These are phyloP conservation scores for Favolaschia claudopus DNA, from an alignment of 768 basidiomycete genomes.

Conservation along the genomic window DNA sequence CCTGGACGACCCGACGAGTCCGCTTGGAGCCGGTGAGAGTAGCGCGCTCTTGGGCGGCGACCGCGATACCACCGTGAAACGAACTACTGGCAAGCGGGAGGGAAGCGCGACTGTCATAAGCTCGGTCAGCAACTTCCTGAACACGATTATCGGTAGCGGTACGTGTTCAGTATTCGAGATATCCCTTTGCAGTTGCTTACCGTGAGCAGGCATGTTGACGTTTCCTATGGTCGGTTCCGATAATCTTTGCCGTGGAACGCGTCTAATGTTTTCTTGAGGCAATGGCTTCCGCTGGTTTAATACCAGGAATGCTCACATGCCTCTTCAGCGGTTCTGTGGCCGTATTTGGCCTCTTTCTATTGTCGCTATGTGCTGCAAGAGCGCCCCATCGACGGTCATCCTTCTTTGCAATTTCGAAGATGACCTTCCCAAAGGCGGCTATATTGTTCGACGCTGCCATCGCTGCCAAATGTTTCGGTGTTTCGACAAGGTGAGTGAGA, in stretches of 20 bases:
- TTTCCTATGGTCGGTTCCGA: slow-evolving; percentile 73
- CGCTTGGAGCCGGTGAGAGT: slow-evolving; percentile 51
- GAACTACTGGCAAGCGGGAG: slow-evolving; percentile 43
- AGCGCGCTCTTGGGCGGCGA: slow-evolving; percentile 67
- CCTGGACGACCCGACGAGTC: slow-evolving; percentile 37
- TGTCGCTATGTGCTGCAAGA: slow-evolving; percentile 82
- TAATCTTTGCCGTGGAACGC: slow-evolving; percentile 4
- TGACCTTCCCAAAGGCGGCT: slow-evolving; percentile 90
- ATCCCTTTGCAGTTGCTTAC: slow-evolving; percentile 1
- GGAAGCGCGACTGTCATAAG: slow-evolving; percentile 76
- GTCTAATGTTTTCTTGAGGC: slow-evolving; percentile 56
- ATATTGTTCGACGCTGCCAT: slow-evolving; percentile 94
- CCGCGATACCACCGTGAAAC: slow-evolving; percentile 31
- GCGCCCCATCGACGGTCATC: slow-evolving; percentile 79
- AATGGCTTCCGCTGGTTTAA: slow-evolving; percentile 87
- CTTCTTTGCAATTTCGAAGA: slow-evolving; percentile 81
- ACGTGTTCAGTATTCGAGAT: slow-evolving; percentile 36
- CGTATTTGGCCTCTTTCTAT: slow-evolving; percentile 87
- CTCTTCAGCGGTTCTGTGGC: slow-evolving; percentile 78
- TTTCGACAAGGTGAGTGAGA: slow-evolving; percentile 76
- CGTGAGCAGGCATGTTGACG: slow-evolving; percentile 78
- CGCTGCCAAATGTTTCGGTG: slow-evolving; percentile 96
- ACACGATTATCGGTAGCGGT: slow-evolving; percentile 94
- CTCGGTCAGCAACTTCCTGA: slow-evolving; percentile 81
- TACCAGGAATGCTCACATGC: slow-evolving; percentile 92